Evolutionary conservation across 2,329 filamentous ascomycete genomes (phyloP).

Genomic region (Metarhizium sp.): DNA sequence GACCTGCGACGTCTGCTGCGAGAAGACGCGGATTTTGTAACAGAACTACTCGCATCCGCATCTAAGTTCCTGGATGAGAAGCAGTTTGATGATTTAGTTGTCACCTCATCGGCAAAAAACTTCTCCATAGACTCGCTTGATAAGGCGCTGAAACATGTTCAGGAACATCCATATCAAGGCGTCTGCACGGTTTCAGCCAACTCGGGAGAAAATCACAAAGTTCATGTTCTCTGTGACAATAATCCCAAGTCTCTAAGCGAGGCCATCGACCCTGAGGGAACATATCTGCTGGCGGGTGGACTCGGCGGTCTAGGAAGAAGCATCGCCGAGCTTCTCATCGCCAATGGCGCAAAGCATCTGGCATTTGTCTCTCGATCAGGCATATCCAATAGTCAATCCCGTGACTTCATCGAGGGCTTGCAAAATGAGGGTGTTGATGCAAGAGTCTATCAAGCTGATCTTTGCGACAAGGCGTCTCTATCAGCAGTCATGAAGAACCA

Average conservation of each 20-base stretch:
- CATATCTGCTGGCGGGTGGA: conserved; percentile 48
- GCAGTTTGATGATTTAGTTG: neutral
- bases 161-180: conserved; percentile 17
- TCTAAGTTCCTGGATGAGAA: conserved; percentile 4
- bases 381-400: conserved; percentile 16
- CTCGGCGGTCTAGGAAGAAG: conserved; percentile 47
- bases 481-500: conserved; percentile 9
- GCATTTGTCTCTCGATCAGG: conserved; percentile 45
- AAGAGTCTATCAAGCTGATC: conserved; percentile 29
- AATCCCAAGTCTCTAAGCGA: conserved; percentile 17
- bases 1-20: conserved; percentile 22
- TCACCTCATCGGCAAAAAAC: neutral
- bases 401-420: conserved; percentile 24
- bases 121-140: conserved; percentile 15
- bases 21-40: conserved; percentile 22
- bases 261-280: conserved; percentile 25
- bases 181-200: conserved; percentile 11
- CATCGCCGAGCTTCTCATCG: conserved; percentile 40
- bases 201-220: conserved; percentile 5
- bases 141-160: conserved; percentile 17
- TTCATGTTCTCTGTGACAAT: conserved; percentile 15
- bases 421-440: conserved; percentile 20
- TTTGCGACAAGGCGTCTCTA: conserved; percentile 27
- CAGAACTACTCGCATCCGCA: conserved; percentile 16
- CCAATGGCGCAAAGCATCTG: conserved; percentile 40